phyloP scores from a whole-genome alignment of 768 basidiomycete species.

The Polyporus arcularius region DNA sequence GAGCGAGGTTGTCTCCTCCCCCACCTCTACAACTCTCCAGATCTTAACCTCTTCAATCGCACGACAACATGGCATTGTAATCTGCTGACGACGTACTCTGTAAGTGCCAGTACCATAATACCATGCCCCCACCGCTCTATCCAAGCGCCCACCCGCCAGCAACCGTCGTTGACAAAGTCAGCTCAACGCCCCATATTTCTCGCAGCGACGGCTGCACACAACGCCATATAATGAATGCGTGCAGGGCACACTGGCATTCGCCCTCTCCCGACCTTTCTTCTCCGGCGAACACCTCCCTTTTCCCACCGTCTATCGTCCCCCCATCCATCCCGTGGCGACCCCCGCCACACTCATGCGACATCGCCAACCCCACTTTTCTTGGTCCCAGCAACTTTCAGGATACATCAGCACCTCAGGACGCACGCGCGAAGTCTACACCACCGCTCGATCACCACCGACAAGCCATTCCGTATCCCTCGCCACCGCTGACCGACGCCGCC shows the following conservation, averaged over 20 bases:
- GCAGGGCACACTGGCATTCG: conserved; percentile 13
- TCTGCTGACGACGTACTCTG: conserved; percentile 4
- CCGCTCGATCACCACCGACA: conserved; percentile 6
- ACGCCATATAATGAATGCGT: conserved; percentile 27
- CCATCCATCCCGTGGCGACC: conserved; percentile 11
- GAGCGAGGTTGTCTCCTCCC: conserved; percentile 7
- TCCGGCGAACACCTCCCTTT: conserved; percentile 5
- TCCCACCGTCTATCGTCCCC: conserved; percentile 1
- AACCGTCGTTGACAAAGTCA: conserved; percentile 17
- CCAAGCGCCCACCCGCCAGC: neutral
- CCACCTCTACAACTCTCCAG: neutral
- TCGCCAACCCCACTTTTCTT: neutral
- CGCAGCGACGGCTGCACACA: conserved; percentile 16
- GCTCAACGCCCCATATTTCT: conserved; percentile 1
- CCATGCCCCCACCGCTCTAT: neutral
- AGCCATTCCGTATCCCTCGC: conserved; percentile 22
- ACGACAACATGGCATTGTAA: conserved; percentile 23
- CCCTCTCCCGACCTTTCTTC: conserved; percentile 14
- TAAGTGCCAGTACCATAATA: conserved; percentile 16
- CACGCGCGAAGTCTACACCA: conserved; percentile 12
- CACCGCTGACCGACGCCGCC: conserved; percentile 24
- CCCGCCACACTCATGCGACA: conserved; percentile 12
- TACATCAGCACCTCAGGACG: neutral
- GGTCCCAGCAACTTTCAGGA: neutral
- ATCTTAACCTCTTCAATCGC: no score